phyloP scores from a whole-genome alignment of 805 yeast species.

The Wickerhamiella alocasiicola region DNA sequence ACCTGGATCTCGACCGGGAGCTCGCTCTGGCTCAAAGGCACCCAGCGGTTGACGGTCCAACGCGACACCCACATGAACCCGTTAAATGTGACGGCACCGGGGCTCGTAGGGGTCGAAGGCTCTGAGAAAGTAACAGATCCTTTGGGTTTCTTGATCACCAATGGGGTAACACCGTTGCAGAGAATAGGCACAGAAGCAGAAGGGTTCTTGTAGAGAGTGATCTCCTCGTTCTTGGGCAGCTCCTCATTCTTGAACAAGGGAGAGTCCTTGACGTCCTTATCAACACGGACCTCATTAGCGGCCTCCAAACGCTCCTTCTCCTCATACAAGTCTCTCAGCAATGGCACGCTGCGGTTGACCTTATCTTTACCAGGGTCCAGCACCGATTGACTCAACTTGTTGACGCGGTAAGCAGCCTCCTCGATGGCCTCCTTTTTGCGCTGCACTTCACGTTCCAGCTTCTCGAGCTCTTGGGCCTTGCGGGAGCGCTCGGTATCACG shows the following conservation, averaged over 20 bases:
- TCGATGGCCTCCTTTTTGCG: conserved; percentile 8
- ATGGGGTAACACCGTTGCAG: not conserved
- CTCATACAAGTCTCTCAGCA: conserved; percentile 12
- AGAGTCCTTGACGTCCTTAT: not conserved
- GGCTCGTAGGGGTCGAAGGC: conserved; percentile 8
- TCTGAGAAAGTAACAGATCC: conserved; percentile 5
- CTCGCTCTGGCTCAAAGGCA: conserved; percentile 22
- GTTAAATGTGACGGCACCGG: conserved; percentile 11
- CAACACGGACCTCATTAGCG: no score
- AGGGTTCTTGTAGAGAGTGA: not conserved
- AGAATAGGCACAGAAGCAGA: conserved; percentile 4
- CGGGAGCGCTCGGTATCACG: conserved; percentile 2
- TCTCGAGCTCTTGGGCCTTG: conserved; percentile 5
- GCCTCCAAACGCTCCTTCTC: not conserved
- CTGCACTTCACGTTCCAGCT: conserved; percentile 7
- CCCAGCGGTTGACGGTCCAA: conserved; percentile 20
- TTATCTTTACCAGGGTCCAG: conserved; percentile 15
- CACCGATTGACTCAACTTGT: not conserved
- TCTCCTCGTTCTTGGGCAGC: not conserved
- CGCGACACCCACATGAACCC: conserved; percentile 21
- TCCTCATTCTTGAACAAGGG: not conserved
- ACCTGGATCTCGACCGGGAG: conserved; percentile 17
- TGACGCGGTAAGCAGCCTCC: conserved; percentile 2
- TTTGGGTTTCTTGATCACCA: conserved; percentile 3
- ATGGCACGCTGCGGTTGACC: conserved; percentile 11